Conservation (phyloP, 441 rosid species). For the Cnidoscolus chayamansa region DNA sequence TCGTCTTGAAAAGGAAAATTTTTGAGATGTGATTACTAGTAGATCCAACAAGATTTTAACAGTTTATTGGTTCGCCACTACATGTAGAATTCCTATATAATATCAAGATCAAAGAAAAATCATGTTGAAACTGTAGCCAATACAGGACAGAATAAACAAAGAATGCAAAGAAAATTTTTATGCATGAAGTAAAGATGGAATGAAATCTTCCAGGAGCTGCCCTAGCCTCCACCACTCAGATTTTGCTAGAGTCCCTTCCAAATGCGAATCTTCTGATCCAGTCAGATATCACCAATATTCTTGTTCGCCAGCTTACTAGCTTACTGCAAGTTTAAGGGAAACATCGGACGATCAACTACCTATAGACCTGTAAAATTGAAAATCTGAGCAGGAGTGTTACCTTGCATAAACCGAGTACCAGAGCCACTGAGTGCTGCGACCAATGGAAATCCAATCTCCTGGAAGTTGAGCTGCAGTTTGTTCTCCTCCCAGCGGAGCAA, state of each 20-base stretch:
- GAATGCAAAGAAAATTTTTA: neutral
- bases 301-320: conserved; percentile 56
- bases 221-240: conserved; percentile 21
- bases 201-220: neutral
- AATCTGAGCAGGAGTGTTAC: conserved; percentile 21
- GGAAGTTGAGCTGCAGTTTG: conserved; percentile 70
- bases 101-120: neutral
- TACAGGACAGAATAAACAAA: neutral
- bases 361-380: neutral
- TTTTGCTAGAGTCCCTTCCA: conserved; percentile 59
- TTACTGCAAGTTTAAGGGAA: conserved; percentile 17
- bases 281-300: conserved; percentile 43
- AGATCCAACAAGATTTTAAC: too few species aligned
- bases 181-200: neutral
- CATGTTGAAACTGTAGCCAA: neutral
- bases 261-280: conserved; percentile 45
- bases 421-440: conserved; percentile 58
- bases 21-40: too few species aligned
- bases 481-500: conserved; percentile 71
- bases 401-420: conserved; percentile 71
- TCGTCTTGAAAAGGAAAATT: too few species aligned
- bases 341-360: neutral
- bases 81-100: too few species aligned
- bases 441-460: conserved; percentile 65
- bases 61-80: too few species aligned